These are phyloP conservation scores for Osmozyma mogii DNA, from an alignment of 805 yeast species.

Conservation along the genomic window DNA sequence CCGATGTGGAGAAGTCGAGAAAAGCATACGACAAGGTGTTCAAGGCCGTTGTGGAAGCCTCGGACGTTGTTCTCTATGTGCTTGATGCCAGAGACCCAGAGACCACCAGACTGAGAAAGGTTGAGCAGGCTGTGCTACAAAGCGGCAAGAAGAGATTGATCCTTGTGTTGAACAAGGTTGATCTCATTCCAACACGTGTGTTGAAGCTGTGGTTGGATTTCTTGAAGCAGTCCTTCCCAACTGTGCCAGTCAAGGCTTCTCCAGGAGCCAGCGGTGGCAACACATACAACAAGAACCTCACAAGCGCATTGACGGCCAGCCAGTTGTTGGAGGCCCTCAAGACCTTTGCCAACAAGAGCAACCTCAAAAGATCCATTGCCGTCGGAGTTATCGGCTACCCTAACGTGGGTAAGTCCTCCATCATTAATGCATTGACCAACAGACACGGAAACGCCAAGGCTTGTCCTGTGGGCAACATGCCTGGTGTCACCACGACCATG, in stretches of 20 bases:
- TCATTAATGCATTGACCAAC: conserved; percentile 79
- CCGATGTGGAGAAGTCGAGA: conserved; percentile 64
- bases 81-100: conserved; percentile 97
- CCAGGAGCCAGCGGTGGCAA: conserved; percentile 63
- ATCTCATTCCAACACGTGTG: conserved; percentile 79
- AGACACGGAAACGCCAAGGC: conserved; percentile 73
- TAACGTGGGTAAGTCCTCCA: conserved; percentile 92
- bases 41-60: conserved; percentile 84
- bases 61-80: conserved; percentile 90
- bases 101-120: conserved; percentile 83
- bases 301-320: conserved; percentile 63
- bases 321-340: conserved; percentile 75
- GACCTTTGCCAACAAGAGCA: conserved; percentile 74
- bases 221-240: conserved; percentile 79
- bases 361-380: conserved; percentile 79
- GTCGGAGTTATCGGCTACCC: conserved; percentile 98
- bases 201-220: conserved; percentile 78
- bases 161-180: conserved; percentile 83
- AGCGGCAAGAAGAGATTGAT: conserved; percentile 78
- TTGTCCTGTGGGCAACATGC: conserved; percentile 96
- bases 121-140: conserved; percentile 82
- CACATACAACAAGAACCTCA: conserved; percentile 65
- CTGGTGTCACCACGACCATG: conserved; percentile 90
- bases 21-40: conserved; percentile 92
- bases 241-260: conserved; percentile 80